These are phyloP conservation scores for Acidiella bohemica DNA, from an alignment of 495 filamentous ascomycete genomes.

Conservation along the genomic window DNA sequence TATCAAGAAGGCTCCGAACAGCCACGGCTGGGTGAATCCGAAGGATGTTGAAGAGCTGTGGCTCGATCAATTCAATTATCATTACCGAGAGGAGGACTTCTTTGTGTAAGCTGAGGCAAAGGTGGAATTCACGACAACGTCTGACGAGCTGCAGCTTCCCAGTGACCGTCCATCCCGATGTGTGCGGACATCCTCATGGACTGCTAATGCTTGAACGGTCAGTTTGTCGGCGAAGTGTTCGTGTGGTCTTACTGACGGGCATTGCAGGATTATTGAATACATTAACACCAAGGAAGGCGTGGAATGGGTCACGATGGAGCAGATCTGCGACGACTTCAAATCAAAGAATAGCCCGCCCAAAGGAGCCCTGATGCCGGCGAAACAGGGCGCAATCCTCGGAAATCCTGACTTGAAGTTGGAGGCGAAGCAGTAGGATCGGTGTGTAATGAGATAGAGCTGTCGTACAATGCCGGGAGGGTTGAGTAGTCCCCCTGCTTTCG, in stretches of 20 bases:
- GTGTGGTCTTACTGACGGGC: not conserved
- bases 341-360: constrained; percentile 50
- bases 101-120: too few relatives aligned
- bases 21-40: constrained; percentile 45
- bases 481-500: not conserved
- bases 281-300: constrained; percentile 42
- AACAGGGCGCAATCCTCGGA: constrained; percentile 42
- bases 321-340: constrained; percentile 46
- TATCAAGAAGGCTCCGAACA: constrained; percentile 39
- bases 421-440: constrained; percentile 7
- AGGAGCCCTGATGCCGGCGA: constrained; percentile 55
- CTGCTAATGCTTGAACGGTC: constrained; percentile 43
- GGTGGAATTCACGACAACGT: too few relatives aligned
- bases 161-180: constrained; percentile 46
- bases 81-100: constrained; percentile 46
- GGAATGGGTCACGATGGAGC: constrained; percentile 41
- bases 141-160: too few relatives aligned
- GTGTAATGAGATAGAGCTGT: not conserved
- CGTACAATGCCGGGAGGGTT: not conserved
- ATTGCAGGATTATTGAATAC: constrained; percentile 33
- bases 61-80: constrained; percentile 47
- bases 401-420: constrained; percentile 27
- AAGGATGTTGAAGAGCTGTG: constrained; percentile 43
- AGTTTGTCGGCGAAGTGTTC: not conserved
- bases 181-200: constrained; percentile 39